Conservation (phyloP, 495 filamentous ascomycete species). For the Tuber calosporum region DNA sequence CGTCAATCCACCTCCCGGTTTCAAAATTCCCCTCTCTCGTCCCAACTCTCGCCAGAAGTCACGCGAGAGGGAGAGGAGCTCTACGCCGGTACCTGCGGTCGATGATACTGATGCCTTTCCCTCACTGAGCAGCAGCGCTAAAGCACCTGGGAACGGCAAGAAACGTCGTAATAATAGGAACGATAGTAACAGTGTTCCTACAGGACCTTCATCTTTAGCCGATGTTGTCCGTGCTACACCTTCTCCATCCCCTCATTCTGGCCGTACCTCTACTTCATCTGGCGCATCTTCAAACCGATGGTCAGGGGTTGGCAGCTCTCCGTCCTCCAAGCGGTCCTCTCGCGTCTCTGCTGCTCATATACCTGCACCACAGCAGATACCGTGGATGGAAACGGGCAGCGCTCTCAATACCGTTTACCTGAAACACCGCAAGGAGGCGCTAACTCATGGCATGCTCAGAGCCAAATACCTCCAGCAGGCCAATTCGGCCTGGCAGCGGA, state of each 20-base stretch:
- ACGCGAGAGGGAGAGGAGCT: constrained; percentile 50
- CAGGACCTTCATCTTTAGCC: constrained; percentile 70
- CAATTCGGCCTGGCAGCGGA: constrained; percentile 99
- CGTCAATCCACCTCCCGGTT: constrained; percentile 56
- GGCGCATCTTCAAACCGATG: constrained; percentile 33
- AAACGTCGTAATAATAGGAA: constrained; percentile 33
- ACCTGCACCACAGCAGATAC: constrained; percentile 79
- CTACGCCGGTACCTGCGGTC: constrained; percentile 62
- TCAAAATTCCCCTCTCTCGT: constrained; percentile 67
- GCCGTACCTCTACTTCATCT: constrained; percentile 33
- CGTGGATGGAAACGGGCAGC: constrained; percentile 94
- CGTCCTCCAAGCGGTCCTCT: constrained; percentile 37
- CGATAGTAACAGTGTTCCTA: constrained; percentile 55
- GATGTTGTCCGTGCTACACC: constrained; percentile 92
- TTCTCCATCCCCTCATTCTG: constrained; percentile 54
- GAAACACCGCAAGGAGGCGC: constrained; percentile 85
- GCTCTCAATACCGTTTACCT: constrained; percentile 87
- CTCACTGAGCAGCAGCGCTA: constrained; percentile 71
- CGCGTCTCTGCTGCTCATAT: constrained; percentile 54
- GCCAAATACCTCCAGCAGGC: constrained; percentile 98
- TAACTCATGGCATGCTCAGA: constrained; percentile 87
- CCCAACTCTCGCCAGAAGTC: constrained; percentile 79
- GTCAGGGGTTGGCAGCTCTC: constrained; percentile 30
- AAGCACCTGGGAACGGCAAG: constrained; percentile 72
- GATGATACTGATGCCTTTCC: constrained; percentile 97